Base-by-base conservation (phyloP, 768 basidiomycete genomes). In the Xanthoconium purpureum region DNA sequence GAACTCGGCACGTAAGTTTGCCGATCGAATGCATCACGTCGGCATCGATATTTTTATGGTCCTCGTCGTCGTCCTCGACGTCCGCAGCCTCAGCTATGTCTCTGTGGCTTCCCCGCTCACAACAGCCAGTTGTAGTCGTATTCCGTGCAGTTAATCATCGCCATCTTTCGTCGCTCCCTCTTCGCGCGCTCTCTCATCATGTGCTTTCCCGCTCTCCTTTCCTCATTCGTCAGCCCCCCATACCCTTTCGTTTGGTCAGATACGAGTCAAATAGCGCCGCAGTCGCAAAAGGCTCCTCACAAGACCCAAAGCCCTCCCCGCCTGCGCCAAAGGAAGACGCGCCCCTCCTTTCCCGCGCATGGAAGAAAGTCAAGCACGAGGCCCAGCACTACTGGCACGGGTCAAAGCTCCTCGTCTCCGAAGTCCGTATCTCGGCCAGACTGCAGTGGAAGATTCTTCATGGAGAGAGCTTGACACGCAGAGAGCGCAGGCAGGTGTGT, bases 301-400 rank as follows among this genome's bases (percentile, higher is more conserved):
- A 30, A 17, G 82, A 83, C 56, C 62, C 69, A 32, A 85, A 82
- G 64, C 65, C 81, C 0, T 69, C 73, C n/a, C 78, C 78, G 9
- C 83, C 83, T 11, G 72, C 77, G 0, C 72, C 78, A 33, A 79
- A 78, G 62, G 77, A 80, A 40, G 69, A 75, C 42, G 69, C 72
- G 0, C 78, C 80, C 2, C 70, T 91, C 4, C 55, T 76, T 39
- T 78, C 82, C 11, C 79, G 94, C 38, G 82, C 82, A 8, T 98
- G 96, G 96, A 89, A 88, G 63, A 90, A 86, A 63, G 86, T 98
- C 58, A 99, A 98, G 76, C 91, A 98, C 66, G 97, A 98, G 73
- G 94, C 88, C 0, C 82, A 84, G 56, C 96, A 99, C 71, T 99
- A 98, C 71, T 98, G 95, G 95, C 88, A 94, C 60, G 96, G 97